Base-by-base conservation (phyloP, 768 basidiomycete species). In the Mycena filopes region DNA sequence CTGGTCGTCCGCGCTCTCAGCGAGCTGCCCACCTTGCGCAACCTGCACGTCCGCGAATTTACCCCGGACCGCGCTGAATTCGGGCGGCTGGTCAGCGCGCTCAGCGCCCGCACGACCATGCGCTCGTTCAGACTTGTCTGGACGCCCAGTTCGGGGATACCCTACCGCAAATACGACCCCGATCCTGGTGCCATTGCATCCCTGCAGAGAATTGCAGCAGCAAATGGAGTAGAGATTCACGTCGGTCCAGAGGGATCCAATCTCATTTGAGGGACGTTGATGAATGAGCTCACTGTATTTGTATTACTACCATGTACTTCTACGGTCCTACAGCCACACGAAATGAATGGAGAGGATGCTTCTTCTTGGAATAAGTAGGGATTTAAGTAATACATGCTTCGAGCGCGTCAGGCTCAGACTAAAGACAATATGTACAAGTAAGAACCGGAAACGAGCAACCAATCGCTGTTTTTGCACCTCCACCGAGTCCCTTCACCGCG, bases 401-500 rank as follows among this genome's bases (percentile, higher is more conserved):
- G 43, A 55, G 45, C 42, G 51, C 62, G 28, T 41, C 36, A 49
- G 21, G 45, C 42, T 29, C 33, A 53, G 26, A 36, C 55, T 25
- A 53, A 33, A 25, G 33, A 38, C 20, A 42, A 33, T 66, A 51
- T 66, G 59, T 67, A 61, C 66, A 61, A 58, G 21, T 57, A 57
- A 41, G 45, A 66, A 56, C 21, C 31, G 46, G 33, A 43, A 29
- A 42, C 4, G 29, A 63, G 47, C 41, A 66, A 23, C 46, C 56
- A 59, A 60, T 40, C 31, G 49, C 46, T 21, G 26, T 40, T 60
- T 60, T 60, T 49, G 40, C 49, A 40, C 18, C 13, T 21, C 21
- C 41, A 9, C 28, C 48, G 16, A 25, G 28, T n/a, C 36, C 40
- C 49, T 57, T 76, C 65, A 92, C 69, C 92, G 89, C 33, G 91